phyloP scores from a whole-genome alignment of 306 rosid species.

The Hippophae rhamnoides region DNA sequence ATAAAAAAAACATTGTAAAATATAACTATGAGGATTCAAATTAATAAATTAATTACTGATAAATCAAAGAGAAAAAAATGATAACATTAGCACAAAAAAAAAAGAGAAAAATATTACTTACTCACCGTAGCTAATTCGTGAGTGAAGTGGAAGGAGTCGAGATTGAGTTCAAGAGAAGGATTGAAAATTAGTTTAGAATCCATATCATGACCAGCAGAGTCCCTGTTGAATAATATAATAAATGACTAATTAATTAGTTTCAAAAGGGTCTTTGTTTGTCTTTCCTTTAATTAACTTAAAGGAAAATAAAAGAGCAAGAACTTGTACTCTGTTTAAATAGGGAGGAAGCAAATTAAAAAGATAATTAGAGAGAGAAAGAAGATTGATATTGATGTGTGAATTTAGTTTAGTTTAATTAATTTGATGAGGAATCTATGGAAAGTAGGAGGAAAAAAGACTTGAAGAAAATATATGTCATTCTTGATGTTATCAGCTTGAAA shows the following conservation, averaged over 20 bases:
- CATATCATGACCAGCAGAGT: not conserved
- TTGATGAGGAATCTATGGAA: too few relatives aligned
- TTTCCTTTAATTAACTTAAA: not conserved
- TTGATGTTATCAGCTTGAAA: too few relatives aligned
- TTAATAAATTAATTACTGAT: not conserved
- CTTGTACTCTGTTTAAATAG: too few relatives aligned
- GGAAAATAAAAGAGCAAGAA: not conserved
- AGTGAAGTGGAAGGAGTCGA: slow-evolving; percentile 17
- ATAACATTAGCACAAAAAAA: not conserved
- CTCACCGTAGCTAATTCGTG: slow-evolving; percentile 17
- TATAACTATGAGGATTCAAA: not conserved
- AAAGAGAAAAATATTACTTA: not conserved
- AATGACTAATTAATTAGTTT: too few relatives aligned
- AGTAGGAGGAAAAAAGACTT: too few relatives aligned
- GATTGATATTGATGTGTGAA: too few relatives aligned
- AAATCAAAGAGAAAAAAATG: not conserved
- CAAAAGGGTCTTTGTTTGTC: too few relatives aligned
- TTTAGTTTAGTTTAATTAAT: too few relatives aligned
- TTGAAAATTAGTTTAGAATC: slow-evolving; percentile 9
- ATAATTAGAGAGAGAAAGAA: too few relatives aligned
- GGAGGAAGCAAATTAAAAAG: too few relatives aligned
- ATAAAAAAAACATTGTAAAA: not conserved
- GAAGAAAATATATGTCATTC: too few relatives aligned
- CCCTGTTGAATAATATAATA: too few relatives aligned
- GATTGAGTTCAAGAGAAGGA: slow-evolving; percentile 49